phyloP scores from a whole-genome alignment of 768 basidiomycete genomes.

The Tricholoma matsutake region DNA sequence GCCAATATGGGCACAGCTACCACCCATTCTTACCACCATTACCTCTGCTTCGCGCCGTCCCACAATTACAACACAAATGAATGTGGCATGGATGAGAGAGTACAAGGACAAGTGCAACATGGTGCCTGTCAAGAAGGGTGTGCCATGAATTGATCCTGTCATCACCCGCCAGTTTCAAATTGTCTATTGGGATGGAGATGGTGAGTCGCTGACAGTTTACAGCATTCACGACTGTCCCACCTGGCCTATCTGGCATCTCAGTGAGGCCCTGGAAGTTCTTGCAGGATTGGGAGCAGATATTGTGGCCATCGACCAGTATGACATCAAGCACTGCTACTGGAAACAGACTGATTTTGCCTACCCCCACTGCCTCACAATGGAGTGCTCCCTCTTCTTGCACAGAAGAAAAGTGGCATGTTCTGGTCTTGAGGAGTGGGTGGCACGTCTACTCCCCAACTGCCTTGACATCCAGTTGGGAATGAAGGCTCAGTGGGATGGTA shows the following conservation, averaged over 20 bases:
- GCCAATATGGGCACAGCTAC: neutral
- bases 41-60: neutral
- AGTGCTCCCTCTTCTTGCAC: neutral
- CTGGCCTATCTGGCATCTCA: too few species aligned
- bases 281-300: neutral
- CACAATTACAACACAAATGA: too few species aligned
- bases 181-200: neutral
- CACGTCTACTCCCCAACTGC: neutral
- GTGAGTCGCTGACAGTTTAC: neutral
- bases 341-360: too few species aligned
- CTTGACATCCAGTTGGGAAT: neutral
- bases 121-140: neutral
- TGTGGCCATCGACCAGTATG: neutral
- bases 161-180: neutral
- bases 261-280: too few species aligned
- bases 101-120: neutral
- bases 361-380: too few species aligned
- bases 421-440: neutral
- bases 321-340: too few species aligned
- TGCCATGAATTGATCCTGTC: neutral
- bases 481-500: neutral
- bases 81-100: neutral
- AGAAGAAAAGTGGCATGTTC: neutral
- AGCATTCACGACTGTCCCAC: too few species aligned
- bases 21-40: neutral